Base-by-base conservation (phyloP, 768 basidiomycete species). In the Leccinellum rugosiceps region DNA sequence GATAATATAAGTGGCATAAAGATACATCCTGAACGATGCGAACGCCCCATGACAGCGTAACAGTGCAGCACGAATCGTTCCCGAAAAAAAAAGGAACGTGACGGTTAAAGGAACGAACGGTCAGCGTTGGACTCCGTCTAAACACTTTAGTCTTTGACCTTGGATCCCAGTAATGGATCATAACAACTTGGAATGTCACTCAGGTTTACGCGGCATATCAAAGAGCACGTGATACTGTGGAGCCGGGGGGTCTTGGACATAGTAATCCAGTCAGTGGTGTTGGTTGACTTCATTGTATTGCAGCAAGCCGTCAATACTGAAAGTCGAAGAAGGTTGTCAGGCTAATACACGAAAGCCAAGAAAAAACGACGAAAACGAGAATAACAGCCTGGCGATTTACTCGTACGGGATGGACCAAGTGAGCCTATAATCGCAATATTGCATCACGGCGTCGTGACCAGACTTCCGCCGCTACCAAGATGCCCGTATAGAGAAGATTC, bases 361-460 rank as follows among this genome's bases (percentile, higher is more conserved):
- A 47, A 52, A 19, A 46, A 23, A 43, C 23, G 44, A 41, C n/a
- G 41, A 41, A 41, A 41, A 19, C n/a, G 32, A 52, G 2, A 50
- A 35, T 58, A 47, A 59, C 53, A 49, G 41, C 54, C 34, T 49
- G 56, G 48, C 47, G 21, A 38, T 35, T 17, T 60, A 63, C 53
- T 61, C 57, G 49, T 63, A 72, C 59, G 59, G 17, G 38, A 63
- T 55, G 53, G 32, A 53, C 43, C 50, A 51, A 41, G 38, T 41
- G 38, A 41, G n/a, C 38, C 23, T 49, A 52, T 25, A 32, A 58
- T 49, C 25, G 32, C 53, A 60, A 25, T 48, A 38, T n/a, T n/a
- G n/a, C 21, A 23, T 70, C 58, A 72, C 21, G 71, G 72, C 14
- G 62, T 65, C 52, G 72, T 50, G 8, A 72, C 67, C 56, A 74